Conservation (phyloP, 148 eudicot species). For the Talinum fruticosum region DNA sequence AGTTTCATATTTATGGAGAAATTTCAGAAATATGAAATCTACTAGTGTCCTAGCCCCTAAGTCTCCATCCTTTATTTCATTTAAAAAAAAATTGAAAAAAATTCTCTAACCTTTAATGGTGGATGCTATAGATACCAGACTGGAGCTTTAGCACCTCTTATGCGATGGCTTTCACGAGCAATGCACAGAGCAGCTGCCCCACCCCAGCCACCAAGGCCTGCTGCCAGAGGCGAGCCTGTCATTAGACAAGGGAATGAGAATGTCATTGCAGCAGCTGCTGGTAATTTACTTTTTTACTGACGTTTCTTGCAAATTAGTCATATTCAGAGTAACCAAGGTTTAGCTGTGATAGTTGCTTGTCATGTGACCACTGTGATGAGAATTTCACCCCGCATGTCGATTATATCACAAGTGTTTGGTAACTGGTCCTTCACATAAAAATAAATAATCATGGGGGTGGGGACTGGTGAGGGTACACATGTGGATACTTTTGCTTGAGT, state of each 20-base stretch:
- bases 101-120: conserved; percentile 9
- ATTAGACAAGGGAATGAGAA: conserved; percentile 38
- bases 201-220: conserved; percentile 78
- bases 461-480: neutral
- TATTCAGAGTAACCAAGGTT: neutral
- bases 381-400: neutral
- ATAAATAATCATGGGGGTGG: neutral
- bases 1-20: neutral
- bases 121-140: conserved; percentile 77
- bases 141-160: conserved; percentile 87
- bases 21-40: neutral
- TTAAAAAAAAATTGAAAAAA: too few relatives aligned
- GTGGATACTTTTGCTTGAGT: neutral
- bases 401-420: neutral
- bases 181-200: conserved; percentile 98
- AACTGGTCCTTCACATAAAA: neutral
- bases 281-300: conserved; percentile 11
- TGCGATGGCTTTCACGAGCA: conserved; percentile 89
- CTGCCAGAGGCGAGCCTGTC: conserved; percentile 50
- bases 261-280: conserved; percentile 45
- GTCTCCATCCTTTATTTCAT: conserved; percentile 3
- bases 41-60: neutral
- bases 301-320: neutral
- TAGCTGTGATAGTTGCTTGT: neutral
- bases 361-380: neutral